Evolutionary conservation across 2,329 filamentous ascomycete genomes (phyloP), one percentile per base, ranked within the genome.

Genomic region (Penicillium sp.): DNA sequence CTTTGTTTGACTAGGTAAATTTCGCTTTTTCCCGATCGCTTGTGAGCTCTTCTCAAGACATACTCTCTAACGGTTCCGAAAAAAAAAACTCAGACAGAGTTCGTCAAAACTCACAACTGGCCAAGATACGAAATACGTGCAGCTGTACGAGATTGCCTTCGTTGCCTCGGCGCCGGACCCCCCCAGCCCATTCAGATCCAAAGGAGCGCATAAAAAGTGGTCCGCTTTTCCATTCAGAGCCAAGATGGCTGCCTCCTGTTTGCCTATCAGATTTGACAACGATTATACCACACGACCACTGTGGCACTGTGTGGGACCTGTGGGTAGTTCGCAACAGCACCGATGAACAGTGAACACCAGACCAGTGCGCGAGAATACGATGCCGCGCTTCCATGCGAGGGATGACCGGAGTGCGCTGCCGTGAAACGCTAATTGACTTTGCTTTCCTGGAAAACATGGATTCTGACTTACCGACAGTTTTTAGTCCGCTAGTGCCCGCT

Each of bases 151-250:
- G 55, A 45, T 60, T 60, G 60, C 55, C 60, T 58, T 35, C 53
- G 53, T 62, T 60, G 57, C 62, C 62, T 64, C 31, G 52, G 42
- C 60, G 63, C 60, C 61, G 60, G 63, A 31, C 58, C 62, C 48
- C 47, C 52, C 25, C 5, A 48, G 52, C 54, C 45, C 55, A 31
- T 31, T 53, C 51, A 20, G n/a, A 39, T 25, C 45, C 39, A 38
- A 51, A 55, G 47, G 31, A 54, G 57, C 41, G 55, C 57, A 42
- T 15, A 22, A 41, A 52, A 47, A 48, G 38, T 59, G 55, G 60
- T 60, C 47, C 55, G 60, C 57, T 51, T 60, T 48, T 17, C 15
- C 41, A 31, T 38, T n/a, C 25, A 45, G 15, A 15, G 15, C 35
- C 35, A 35, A 28, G 31, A 28, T 55, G 57, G 56, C 57, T 64